Evolutionary conservation across 352 stramenopile species (phyloP).

Genomic region (Phytophthora kernoviae): DNA sequence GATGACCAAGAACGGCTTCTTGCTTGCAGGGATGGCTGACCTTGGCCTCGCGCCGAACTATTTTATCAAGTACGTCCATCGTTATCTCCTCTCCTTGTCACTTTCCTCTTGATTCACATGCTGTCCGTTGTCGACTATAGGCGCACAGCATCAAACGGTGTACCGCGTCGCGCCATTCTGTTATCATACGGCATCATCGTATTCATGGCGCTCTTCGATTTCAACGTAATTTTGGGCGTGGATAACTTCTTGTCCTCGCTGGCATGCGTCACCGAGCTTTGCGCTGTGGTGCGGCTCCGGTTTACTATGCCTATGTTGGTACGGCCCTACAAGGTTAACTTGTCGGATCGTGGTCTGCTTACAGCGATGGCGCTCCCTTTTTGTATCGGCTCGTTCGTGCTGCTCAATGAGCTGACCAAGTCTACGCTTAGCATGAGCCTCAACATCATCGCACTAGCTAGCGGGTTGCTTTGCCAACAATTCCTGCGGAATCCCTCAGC

Average conservation of each 20-base stretch:
- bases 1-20: slow-evolving; percentile 94
- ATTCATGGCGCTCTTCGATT: slow-evolving; percentile 88
- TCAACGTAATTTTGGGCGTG: slow-evolving; percentile 89
- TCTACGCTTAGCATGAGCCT: slow-evolving; percentile 55
- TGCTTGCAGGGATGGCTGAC: slow-evolving; percentile 89
- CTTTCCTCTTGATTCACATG: slow-evolving; percentile 20
- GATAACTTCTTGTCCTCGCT: slow-evolving; percentile 95
- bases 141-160: slow-evolving; percentile 54
- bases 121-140: slow-evolving; percentile 24
- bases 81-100: slow-evolving; percentile 3
- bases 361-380: slow-evolving; percentile 58
- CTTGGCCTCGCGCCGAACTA: slow-evolving; percentile 86
- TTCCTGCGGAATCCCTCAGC: slow-evolving; percentile 48
- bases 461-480: slow-evolving; percentile 59
- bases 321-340: slow-evolving; percentile 77
- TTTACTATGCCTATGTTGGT: slow-evolving; percentile 72
- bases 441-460: slow-evolving; percentile 55
- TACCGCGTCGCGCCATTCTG: slow-evolving; percentile 72
- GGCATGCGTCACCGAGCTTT: slow-evolving; percentile 91
- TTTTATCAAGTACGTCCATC: slow-evolving; percentile 78
- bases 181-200: slow-evolving; percentile 89
- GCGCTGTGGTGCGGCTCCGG: slow-evolving; percentile 90
- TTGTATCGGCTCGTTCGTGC: slow-evolving; percentile 60
- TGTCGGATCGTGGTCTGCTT: slow-evolving; percentile 58
- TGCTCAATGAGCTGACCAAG: slow-evolving; percentile 74